Evolutionary conservation across 2,329 filamentous ascomycete species (phyloP), one percentile per base, ranked within the genome.

Genomic region (Immersiporthe knoxdaviesiana): DNA sequence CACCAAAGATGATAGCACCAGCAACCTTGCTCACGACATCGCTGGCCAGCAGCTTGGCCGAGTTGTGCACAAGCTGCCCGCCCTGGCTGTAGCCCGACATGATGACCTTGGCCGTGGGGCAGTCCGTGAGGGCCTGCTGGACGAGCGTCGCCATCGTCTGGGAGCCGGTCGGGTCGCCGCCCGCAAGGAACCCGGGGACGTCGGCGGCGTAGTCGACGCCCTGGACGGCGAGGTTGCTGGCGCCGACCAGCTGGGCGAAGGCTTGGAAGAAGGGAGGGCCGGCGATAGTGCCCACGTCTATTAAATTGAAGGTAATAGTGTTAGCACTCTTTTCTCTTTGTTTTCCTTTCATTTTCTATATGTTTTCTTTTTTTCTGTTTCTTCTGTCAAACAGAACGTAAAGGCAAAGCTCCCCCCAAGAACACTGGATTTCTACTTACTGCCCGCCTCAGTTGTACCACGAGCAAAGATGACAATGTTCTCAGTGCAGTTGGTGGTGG

Each of bases 41-140:
- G 4, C 60, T 52, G 0, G 68, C 41, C 18, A 70, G 52, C 32
- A 65, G 30, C 39, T 59, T 52, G 37, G 65, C 68, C 12, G 73
- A 72, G 39, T 74, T 74, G 69, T 74, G 73, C 24, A 73, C 73
- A n/a, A 74, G 66, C 66, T 74, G 73, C 8, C 70, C 72, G 21
- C 73, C 73, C 58, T 74, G 73, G 14, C 70, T 72, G 52, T 74
- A 82, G 10, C 80, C 81, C 14, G 79, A 76, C 73, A 82, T 76
- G 11, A 81, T 77, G 54, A 82, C 73, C 63, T 78, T 77, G 4
- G 79, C 81, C 27, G 76, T 72, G 0, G 80, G 80, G 37, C 65
- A 70, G 35, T 44, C 21, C 5, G 39, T 30, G 2, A 60, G 6
- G 0, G 68, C 56, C 14, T 68, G 65, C 61, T 70, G 54, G 54